Base-by-base conservation (phyloP, 2,329 filamentous ascomycete genomes). In the Penicillium sp. region DNA sequence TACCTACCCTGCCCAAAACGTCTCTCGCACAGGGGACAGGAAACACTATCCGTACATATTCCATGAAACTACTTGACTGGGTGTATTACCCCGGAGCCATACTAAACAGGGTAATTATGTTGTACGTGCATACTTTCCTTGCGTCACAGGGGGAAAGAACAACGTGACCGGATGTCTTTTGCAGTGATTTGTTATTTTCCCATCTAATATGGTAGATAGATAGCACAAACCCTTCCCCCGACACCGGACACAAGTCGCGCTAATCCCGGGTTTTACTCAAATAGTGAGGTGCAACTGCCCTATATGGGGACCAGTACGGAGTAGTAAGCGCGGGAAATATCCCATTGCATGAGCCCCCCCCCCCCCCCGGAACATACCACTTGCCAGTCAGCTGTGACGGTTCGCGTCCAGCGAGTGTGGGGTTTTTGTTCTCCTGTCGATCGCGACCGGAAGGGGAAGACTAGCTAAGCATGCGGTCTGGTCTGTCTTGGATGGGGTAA, bases 371-470 rank as follows among this genome's bases (percentile, higher is more conserved):
- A 12, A n/a, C 35, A 41, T 52, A 45, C 25, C 17, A 33, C 29
- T 43, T 50, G 47, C 47, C 48, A 39, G 10, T 39, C 48, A 39
- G 10, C 33, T 41, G 41, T 7, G 55, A 57, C 15, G 44, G 55
- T 53, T 53, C 43, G 35, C 31, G 42, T 33, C 25, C 27, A 5
- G 35, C 1, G 17, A 27, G 29, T 57, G 55, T 57, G 55, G 55
- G 49, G 44, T 35, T 44, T 33, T 48, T 33, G 35, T 66, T 64
- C 64, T 65, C 64, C 64, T 66, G 64, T 62, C 64, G 64, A 66
- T 66, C 64, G 47, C 42, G 47, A 41, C 42, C 53, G 33, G 55
- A 57, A 50, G 29, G 42, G 53, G 53, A 50, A 25, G 43, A 53
- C 57, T 42, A 31, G 27, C 25, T 44, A 53, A 55, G 49, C 44